Base-by-base conservation (phyloP, 352 stramenopile genomes). In the Phytophthora sojae region DNA sequence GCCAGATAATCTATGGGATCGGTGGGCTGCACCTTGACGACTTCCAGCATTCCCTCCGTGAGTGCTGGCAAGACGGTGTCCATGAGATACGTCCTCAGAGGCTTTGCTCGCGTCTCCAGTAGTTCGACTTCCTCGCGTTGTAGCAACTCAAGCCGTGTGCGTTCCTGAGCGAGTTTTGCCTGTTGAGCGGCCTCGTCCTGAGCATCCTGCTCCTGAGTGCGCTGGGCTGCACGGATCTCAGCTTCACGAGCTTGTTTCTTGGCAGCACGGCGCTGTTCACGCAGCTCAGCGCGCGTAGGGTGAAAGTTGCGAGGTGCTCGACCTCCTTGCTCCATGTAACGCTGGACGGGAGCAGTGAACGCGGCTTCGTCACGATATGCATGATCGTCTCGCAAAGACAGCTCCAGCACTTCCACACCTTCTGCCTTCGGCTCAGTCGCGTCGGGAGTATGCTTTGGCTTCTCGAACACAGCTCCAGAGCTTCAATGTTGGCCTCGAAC, bases 1-100 rank as follows among this genome's bases (percentile, higher is more conserved):
- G 91, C 90, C 25, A 97, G 75, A 58, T 93, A 96, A 75, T 96
- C 90, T 60, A 97, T 93, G 44, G 91, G 90, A 61, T 97, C 89
- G 19, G 89, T 79, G 1, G 90, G 89, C 73, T 96, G 85, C 42
- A 94, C 85, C 30, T 94, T 92, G 64, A 93, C 87, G 17, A 95
- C 82, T 71, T 97, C 88, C n/a, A 96, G 78, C 82, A 97, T 94
- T 12, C 86, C 88, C 75, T 95, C 82, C 0, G 90, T 96, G 21
- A 97, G 79, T 15, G 86, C 86, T 25, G 91, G 89, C 23, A 97
- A 79, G 42, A 96, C 88, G 0, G 85, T 92, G 68, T 96, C 81
- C 84, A 95, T 93, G 15, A 97, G 75, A 69, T 93, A 97, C 23
- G 83, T 82, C 4, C 88, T 81, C 52, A 96, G 66, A 8, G 91